Evolutionary conservation across 1,284 basidiomycete species (phyloP), one percentile per base, ranked within the genome.

Genomic region (Hortiboletus rubellus): DNA sequence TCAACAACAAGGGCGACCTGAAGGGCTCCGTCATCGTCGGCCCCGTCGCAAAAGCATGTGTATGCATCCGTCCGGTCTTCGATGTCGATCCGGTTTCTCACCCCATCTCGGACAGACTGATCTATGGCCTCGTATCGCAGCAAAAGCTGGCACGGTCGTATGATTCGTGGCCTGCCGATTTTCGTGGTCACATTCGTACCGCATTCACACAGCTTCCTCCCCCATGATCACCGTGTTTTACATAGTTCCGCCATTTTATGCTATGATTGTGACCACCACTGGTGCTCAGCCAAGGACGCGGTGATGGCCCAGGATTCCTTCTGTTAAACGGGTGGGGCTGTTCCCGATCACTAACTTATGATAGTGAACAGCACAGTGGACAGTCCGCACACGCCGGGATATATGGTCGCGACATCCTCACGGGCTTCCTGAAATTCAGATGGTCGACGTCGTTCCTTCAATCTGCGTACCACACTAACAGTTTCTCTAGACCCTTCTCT

Each of bases 1-100:
- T 95, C 72, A 98, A 98, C 85, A 92, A 94, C 72, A 98, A 98
- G 86, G 96, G 97, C 73, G 96, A 99, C 83, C 99, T 99, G 96
- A 99, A 99, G 86, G 96, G 96, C 60, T 95, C 92, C 58, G 94
- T 96, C 68, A 99, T 99, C 78, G 96, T 96, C 64, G 96, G 96
- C 66, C 97, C 96, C 50, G 92, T 96, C 59, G 94, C 92, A 78
- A 96, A 95, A 85, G 93, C 94, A 92, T 95, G 93, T 74, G 91
- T 92, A 72, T 55, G 90, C 86, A 30, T 46, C 17, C 10, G 7
- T 30, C 36, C 30, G 2, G 1, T 43, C 12, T 33, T 17, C 30
- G 5, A 31, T 8, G 5, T 22, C 2, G 36, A 42, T 37, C 17
- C 2, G 18, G 3, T 37, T 12, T 2, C 52, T 58, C 4, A 54